These are phyloP conservation scores for Agaricus subrufescens DNA, from an alignment of 768 basidiomycete species.

Conservation along the genomic window DNA sequence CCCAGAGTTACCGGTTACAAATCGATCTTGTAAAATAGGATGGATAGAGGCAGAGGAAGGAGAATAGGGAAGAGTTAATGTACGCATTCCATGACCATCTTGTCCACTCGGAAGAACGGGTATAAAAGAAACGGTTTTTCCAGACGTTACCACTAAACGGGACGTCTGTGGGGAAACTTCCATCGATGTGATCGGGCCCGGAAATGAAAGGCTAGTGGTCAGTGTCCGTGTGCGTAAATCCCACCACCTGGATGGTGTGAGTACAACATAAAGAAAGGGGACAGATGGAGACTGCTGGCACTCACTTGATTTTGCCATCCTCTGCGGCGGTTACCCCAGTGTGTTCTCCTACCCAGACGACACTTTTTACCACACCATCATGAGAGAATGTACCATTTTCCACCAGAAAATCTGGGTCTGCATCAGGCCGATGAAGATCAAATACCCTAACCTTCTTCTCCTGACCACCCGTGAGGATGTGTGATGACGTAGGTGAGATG, in stretches of 20 bases:
- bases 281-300: conserved; percentile 2
- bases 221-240: conserved; percentile 78
- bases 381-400: conserved; percentile 64
- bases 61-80: conserved; percentile 74
- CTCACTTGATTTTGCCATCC: conserved; percentile 85
- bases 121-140: conserved; percentile 90
- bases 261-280: conserved; percentile 9
- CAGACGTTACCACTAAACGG: conserved; percentile 85
- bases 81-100: conserved; percentile 63
- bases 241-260: conserved; percentile 74
- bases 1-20: conserved; percentile 83
- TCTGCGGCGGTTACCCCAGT: conserved; percentile 89
- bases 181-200: conserved; percentile 88
- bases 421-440: conserved; percentile 82
- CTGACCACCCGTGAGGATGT: conserved; percentile 87
- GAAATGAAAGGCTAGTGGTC: conserved; percentile 66
- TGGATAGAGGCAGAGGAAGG: conserved; percentile 96
- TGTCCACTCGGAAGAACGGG: conserved; percentile 64
- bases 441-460: conserved; percentile 98
- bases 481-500: conserved; percentile 62
- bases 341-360: conserved; percentile 89
- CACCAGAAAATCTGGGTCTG: conserved; percentile 77
- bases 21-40: conserved; percentile 81
- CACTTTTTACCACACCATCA: conserved; percentile 87
- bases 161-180: conserved; percentile 81